Base-by-base conservation (phyloP, 2,329 filamentous ascomycete genomes). In the Cladosporium sp. region DNA sequence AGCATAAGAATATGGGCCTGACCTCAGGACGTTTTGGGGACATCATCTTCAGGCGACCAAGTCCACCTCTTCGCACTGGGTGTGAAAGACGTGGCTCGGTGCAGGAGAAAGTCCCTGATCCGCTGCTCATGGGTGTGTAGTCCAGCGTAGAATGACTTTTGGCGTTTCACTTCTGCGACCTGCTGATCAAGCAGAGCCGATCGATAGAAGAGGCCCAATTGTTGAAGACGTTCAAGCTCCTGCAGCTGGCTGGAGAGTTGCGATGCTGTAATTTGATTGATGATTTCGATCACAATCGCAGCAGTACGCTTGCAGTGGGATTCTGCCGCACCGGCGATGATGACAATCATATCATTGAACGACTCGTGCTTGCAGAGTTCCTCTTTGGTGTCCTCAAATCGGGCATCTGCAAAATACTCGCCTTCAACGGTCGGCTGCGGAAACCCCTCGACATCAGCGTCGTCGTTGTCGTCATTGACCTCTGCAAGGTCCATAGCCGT, bases 401-500 rank as follows among this genome's bases (percentile, higher is more conserved):
- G 55, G 2, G 53, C 48, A 9, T 28, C 40, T 9, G 32, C 56
- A 51, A 61, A 65, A 32, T 51, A 45, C 1, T 64, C 51, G 5
- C 42, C 57, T 19, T 60, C 60, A 0, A 60, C 45, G 8, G 47
- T 24, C 6, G 47, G 40, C 13, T 44, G 40, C 2, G 28, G 8
- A 2, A 9, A 2, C 8, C 4, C 15, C 1, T 25, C 40, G 13
- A 22, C 12, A 28, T 24, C 24, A 8, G n/a, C 20, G 7, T 44
- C 19, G 8, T 24, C 44, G 1, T 25, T 6, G 15, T 54, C 42
- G 7, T 62, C 62, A 40, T 71, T 66, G 32, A 71, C 58, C 28
- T 73, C 71, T 1, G 51, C 32, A 54, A 74, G 72, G 20, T 67
- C 69, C 8, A 68, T 70, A 1, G 64, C 40, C 0, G 49, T 9